Conservation (phyloP, 345 rosid species). For the Microcos paniculata region DNA sequence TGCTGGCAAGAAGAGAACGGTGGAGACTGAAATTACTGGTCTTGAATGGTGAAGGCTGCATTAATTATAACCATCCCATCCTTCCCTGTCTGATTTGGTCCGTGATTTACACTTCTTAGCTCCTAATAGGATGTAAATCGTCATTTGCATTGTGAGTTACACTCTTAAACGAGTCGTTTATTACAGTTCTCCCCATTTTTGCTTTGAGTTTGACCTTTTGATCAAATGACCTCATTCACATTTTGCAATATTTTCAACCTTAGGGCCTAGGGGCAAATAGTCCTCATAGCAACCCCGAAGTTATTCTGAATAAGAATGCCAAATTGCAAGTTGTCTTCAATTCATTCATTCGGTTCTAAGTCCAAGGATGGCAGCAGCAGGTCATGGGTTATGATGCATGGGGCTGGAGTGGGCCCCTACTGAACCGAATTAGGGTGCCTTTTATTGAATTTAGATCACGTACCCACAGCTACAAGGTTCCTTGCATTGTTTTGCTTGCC, state of each 20-base stretch:
- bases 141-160: not conserved
- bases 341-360: not conserved
- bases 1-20: not conserved
- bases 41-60: not conserved
- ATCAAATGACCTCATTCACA: not conserved
- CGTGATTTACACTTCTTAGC: not conserved
- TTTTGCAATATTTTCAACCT: not conserved
- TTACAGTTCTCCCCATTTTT: not conserved
- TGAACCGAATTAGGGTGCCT: not conserved
- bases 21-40: not conserved
- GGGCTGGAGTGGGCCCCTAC: not conserved
- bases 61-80: not conserved
- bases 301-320: not conserved
- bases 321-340: not conserved
- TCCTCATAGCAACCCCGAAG: not conserved
- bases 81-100: not conserved
- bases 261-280: not conserved
- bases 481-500: too few species aligned
- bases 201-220: not conserved
- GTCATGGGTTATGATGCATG: not conserved
- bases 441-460: not conserved
- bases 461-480: not conserved
- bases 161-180: not conserved
- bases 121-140: not conserved
- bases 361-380: not conserved